phyloP scores from a whole-genome alignment of 306 rosid genomes.

The Sicyos baderoa region DNA sequence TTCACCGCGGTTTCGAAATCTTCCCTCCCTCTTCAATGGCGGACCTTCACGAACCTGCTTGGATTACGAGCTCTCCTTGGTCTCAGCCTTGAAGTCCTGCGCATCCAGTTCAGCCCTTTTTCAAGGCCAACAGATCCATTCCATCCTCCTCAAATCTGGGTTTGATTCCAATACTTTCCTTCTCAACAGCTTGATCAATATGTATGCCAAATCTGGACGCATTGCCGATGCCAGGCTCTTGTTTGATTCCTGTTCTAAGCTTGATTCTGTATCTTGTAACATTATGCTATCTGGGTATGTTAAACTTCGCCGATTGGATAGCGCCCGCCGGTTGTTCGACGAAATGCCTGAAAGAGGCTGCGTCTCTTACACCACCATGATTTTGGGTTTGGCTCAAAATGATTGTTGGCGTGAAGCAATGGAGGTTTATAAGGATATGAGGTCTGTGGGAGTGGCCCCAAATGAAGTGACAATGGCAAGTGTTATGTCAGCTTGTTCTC shows the following conservation, averaged over 20 bases:
- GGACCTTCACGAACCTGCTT: constrained; percentile 23
- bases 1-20: constrained; percentile 24
- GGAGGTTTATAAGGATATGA: constrained; percentile 67
- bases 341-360: constrained; percentile 53
- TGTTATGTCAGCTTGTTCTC: constrained; percentile 53
- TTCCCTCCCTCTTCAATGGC: constrained; percentile 39
- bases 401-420: constrained; percentile 50
- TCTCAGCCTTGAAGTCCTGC: constrained; percentile 62
- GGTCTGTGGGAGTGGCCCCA: constrained; percentile 42
- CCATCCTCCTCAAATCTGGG: constrained; percentile 51
- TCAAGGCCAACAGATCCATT: constrained; percentile 67
- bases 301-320: constrained; percentile 41
- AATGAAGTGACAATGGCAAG: constrained; percentile 61
- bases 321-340: constrained; percentile 61
- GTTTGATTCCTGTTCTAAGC: constrained; percentile 33
- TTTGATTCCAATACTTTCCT: constrained; percentile 48
- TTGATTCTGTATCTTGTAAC: constrained; percentile 69
- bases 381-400: constrained; percentile 62
- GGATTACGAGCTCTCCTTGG: constrained; percentile 48
- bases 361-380: constrained; percentile 80
- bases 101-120: constrained; percentile 37
- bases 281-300: constrained; percentile 67
- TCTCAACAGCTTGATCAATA: constrained; percentile 56
- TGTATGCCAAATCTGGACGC: constrained; percentile 62
- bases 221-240: constrained; percentile 38